A percentile compares a stretch with the other conserved stretches of the same genome.
phyloP scores from a whole-genome alignment of 306 rosid genomes.

The Canavalia gladiata region DNA sequence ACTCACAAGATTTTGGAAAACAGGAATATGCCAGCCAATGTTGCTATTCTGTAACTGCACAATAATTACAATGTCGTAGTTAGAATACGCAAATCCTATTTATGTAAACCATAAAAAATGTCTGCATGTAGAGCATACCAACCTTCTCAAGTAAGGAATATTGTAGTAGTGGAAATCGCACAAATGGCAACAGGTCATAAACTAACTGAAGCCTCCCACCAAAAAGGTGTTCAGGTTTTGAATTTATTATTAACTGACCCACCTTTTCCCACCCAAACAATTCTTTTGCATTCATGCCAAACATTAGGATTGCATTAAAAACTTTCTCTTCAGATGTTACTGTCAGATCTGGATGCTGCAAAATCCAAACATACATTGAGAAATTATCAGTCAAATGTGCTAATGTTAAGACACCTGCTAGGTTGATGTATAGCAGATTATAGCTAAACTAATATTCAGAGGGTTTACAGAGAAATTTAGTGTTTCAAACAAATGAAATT shows the following conservation, averaged over 20 bases:
- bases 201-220: slow-evolving; percentile 78
- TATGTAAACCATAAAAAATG: slow-evolving; percentile 14
- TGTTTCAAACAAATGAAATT: slow-evolving; percentile 36
- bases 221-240: slow-evolving; percentile 74
- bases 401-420: slow-evolving; percentile 13
- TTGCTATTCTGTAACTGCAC: slow-evolving; percentile 84
- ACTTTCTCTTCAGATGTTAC: slow-evolving; percentile 97
- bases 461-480: slow-evolving; percentile 29
- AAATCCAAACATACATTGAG: slow-evolving; percentile 45
- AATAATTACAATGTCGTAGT: slow-evolving; percentile 34
- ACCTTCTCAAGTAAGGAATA: slow-evolving; percentile 83
- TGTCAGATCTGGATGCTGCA: slow-evolving; percentile 96
- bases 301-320: slow-evolving; percentile 84
- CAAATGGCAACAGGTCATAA: slow-evolving; percentile 63
- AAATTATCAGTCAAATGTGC: slow-evolving; percentile 36
- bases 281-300: slow-evolving; percentile 76
- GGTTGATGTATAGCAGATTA: slow-evolving; percentile 28
- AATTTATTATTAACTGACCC: slow-evolving; percentile 70
- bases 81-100: slow-evolving; percentile 44
- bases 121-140: slow-evolving; percentile 40
- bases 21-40: slow-evolving; percentile 63
- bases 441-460: slow-evolving; percentile 10
- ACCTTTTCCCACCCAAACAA: slow-evolving; percentile 79
- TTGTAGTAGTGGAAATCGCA: slow-evolving; percentile 78
- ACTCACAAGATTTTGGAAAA: slow-evolving; percentile 72